phyloP scores from a whole-genome alignment of 805 yeast genomes.

The Yarrowia hollandica region DNA sequence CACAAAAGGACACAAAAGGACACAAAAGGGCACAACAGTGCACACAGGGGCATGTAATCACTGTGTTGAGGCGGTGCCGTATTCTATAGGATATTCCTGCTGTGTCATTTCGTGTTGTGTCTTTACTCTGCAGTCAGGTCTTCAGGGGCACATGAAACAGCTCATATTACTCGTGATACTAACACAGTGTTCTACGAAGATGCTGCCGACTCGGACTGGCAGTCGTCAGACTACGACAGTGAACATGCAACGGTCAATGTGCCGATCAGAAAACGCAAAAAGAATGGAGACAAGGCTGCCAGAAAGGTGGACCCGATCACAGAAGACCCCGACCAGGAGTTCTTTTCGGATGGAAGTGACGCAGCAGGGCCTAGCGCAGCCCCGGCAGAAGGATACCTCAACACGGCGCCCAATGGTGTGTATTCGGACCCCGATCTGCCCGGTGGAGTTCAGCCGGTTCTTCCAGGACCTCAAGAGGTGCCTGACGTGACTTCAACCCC shows the following conservation, averaged over 20 bases:
- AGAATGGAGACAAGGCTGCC: not conserved
- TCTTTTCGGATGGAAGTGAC: conserved; percentile 3
- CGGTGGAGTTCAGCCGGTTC: not conserved
- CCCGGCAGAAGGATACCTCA: conserved; percentile 9
- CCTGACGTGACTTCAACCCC: conserved; percentile 11
- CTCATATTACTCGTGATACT: not conserved
- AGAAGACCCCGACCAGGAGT: conserved; percentile 10
- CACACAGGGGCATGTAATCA: too few relatives aligned
- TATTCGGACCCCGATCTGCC: not conserved
- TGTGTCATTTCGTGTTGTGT: not conserved
- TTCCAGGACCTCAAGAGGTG: conserved; percentile 10
- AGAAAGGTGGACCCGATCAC: conserved; percentile 1
- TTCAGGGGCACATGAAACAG: too few relatives aligned
- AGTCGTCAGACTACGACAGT: conserved; percentile 23
- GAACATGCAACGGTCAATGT: conserved; percentile 20
- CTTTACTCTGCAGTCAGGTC: too few relatives aligned
- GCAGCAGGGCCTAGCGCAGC: conserved; percentile 11
- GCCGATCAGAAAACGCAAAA: conserved; percentile 6
- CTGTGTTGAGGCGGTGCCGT: too few relatives aligned
- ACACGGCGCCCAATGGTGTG: conserved; percentile 3
- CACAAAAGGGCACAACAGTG: too few relatives aligned
- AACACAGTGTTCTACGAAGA: conserved; percentile 19
- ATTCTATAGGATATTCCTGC: too few relatives aligned
- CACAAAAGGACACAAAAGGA: too few relatives aligned
- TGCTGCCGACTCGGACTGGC: conserved; percentile 25